Conservation (phyloP, 257 asterid species). For the Solanum acaule region DNA sequence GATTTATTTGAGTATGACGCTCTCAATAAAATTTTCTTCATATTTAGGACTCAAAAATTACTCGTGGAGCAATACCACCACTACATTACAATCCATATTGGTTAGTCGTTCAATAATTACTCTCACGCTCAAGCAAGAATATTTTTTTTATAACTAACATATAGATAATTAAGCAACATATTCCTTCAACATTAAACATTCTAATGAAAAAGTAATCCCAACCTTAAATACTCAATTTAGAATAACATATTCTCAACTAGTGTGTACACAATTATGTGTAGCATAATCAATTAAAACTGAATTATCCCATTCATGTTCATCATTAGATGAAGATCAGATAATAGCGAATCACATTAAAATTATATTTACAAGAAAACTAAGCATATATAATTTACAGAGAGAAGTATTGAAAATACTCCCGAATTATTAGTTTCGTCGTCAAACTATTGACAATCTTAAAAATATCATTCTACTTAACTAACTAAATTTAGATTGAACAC, state of each 20-base stretch:
- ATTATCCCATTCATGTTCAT: not conserved
- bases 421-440: too few relatives aligned
- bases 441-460: too few relatives aligned
- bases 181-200: not conserved
- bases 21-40: too few relatives aligned
- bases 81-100: too few relatives aligned
- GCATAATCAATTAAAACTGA: not conserved
- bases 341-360: not conserved
- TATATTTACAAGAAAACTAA: too few relatives aligned
- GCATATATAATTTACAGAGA: too few relatives aligned
- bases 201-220: not conserved
- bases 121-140: not conserved
- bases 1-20: rapidly evolving
- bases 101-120: not conserved
- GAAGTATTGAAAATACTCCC: too few relatives aligned
- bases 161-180: not conserved
- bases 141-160: not conserved
- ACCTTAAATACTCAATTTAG: not conserved
- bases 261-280: not conserved
- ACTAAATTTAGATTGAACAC: not conserved
- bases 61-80: too few relatives aligned
- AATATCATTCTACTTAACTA: rapidly evolving
- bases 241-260: not conserved
- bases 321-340: not conserved
- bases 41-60: too few relatives aligned